Evolutionary conservation across 805 yeast genomes (phyloP), one percentile per base, ranked within the genome.

Genomic region (Myxozyma kluyveri): DNA sequence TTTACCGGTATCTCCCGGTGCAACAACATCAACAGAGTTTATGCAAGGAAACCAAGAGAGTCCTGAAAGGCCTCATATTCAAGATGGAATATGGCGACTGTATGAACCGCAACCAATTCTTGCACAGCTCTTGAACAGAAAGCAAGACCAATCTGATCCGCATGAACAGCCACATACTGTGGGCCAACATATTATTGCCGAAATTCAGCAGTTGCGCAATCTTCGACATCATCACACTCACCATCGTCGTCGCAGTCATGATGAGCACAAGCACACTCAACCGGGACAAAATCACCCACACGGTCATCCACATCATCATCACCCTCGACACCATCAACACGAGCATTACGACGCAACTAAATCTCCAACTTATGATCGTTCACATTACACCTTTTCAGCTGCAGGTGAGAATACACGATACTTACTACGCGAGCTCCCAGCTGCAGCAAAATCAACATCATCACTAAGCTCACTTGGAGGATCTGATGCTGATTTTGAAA

Each of bases 61-160:
- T 52, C n/a, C n/a, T n/a, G n/a, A n/a, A n/a, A n/a, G n/a, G n/a
- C n/a, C n/a, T n/a, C n/a, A n/a, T n/a, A n/a, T n/a, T 19, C 44
- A 32, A 18, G 57, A 52, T 23, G 45, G 26, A 18, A 51, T 45
- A 26, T 54, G 58, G 58, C 31, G 18, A 22, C 36, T 54, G 12
- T 54, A 54, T 35, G 56, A 54, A 21, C 58, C 58, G 33, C 56
- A 54, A 17, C 58, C 58, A 18, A 38, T 53, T 24, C 46, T 49
- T 12, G 49, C 55, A 41, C 50, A 53, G 41, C 9, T 53, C 19
- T 17, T 46, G 21, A 23, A 27, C 41, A 33, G 26, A n/a, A 31
- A 21, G 24, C 43, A 32, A 33, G 18, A 27, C 14, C 23, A n/a
- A 12, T 17, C 7, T 10, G 7, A 7, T 4, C 10, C 42, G 5